These are phyloP conservation scores for Entamoeba invadens DNA, from an alignment of 208 protist genomes.

Conservation along the genomic window DNA sequence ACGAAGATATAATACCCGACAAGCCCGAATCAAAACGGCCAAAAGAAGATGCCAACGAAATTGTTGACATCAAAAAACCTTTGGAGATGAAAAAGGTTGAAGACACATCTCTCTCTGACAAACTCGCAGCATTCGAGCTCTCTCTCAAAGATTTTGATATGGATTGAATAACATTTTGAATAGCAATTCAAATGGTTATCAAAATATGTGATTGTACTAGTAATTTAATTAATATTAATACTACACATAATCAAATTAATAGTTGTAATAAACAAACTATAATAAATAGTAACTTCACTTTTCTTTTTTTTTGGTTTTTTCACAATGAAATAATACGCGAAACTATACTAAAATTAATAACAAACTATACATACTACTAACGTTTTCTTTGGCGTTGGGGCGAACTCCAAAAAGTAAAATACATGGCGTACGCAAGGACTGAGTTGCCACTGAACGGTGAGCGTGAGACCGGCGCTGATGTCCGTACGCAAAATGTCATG, in stretches of 20 bases:
- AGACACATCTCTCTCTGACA: no score
- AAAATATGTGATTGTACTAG: no score
- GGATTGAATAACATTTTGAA: no score
- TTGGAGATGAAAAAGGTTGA: not conserved
- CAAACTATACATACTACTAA: not conserved
- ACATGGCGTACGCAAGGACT: not conserved
- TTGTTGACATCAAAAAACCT: not conserved
- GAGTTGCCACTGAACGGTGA: not conserved
- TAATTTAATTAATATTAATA: no score
- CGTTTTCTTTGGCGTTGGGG: not conserved
- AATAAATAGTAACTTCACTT: not conserved
- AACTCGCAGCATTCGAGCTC: no score
- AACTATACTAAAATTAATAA: not conserved
- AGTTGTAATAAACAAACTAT: not conserved
- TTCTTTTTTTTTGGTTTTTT: no score
- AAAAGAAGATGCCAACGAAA: not conserved
- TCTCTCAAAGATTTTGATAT: no score
- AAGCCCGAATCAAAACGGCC: not conserved
- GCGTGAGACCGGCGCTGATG: not conserved
- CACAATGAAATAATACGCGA: not conserved
- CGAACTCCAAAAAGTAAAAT: not conserved
- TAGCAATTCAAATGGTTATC: no score
- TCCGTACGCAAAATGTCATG: not conserved
- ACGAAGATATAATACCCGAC: not conserved
- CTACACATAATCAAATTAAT: no score